Evolutionary conservation across 768 basidiomycete genomes (phyloP).

Genomic region (Hypholoma sublateritium): DNA sequence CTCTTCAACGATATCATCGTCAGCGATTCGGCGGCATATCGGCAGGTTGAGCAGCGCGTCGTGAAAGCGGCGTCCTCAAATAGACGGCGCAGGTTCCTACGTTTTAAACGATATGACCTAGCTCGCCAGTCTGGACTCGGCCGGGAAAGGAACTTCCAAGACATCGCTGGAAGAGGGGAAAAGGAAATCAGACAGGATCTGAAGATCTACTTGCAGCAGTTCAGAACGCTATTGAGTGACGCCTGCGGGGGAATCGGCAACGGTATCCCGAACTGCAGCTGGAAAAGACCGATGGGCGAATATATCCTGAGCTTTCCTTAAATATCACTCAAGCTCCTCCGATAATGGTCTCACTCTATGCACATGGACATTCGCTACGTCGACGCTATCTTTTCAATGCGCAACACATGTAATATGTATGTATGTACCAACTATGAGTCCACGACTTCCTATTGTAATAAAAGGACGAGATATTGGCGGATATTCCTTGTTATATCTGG

Average conservation of each 20-base stretch:
- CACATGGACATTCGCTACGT: neutral
- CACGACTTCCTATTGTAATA: too few species aligned
- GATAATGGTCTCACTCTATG: neutral
- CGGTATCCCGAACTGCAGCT: constrained; percentile 50
- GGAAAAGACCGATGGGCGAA: constrained; percentile 59
- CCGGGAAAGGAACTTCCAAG: neutral
- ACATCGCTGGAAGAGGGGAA: constrained; percentile 4
- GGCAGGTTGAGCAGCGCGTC: constrained; percentile 41
- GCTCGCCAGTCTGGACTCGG: neutral
- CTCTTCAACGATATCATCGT: constrained; percentile 33
- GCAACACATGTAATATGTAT: neutral
- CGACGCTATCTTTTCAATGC: neutral
- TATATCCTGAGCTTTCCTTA: constrained; percentile 67
- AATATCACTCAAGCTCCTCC: neutral
- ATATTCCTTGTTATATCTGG: too few species aligned
- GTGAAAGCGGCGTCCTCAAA: constrained; percentile 23
- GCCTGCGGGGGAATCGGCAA: constrained; percentile 46
- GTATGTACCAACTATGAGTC: neutral
- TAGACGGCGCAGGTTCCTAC: constrained; percentile 6
- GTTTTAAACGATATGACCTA: constrained; percentile 3
- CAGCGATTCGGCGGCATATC: constrained; percentile 41
- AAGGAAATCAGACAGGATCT: constrained; percentile 13
- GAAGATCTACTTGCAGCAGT: constrained; percentile 5
- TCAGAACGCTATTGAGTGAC: constrained; percentile 5
- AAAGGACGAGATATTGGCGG: too few species aligned